phyloP scores from a whole-genome alignment of 2,329 filamentous ascomycete genomes.

The Fragosphaeria purpurea region DNA sequence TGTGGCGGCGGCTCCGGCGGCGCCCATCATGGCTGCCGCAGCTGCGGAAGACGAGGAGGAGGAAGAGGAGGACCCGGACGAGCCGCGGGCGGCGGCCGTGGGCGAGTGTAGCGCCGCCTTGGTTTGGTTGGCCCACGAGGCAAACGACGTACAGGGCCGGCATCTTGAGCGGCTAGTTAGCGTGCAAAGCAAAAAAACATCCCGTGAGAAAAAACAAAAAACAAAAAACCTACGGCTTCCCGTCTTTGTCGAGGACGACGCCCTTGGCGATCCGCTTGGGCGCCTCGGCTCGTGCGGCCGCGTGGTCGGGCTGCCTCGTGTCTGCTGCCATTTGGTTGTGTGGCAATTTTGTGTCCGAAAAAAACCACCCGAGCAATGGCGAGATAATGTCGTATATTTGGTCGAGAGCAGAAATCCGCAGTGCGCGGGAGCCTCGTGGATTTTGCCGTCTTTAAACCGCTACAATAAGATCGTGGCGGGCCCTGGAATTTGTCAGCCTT shows the following conservation, averaged over 20 bases:
- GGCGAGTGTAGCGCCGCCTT: constrained; percentile 31
- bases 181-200: neutral
- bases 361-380: too few species aligned
- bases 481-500: constrained; percentile 3
- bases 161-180: constrained; percentile 38
- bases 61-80: too few species aligned
- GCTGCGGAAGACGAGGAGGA: constrained; percentile 15
- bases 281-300: constrained; percentile 17
- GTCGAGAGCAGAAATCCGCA: too few species aligned
- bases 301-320: constrained; percentile 20
- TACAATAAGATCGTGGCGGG: too few species aligned
- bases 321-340: constrained; percentile 18
- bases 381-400: too few species aligned
- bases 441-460: too few species aligned
- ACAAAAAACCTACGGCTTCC: constrained; percentile 60
- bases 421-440: too few species aligned
- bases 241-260: constrained; percentile 67
- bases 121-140: constrained; percentile 47
- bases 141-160: constrained; percentile 61
- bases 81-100: constrained; percentile 7
- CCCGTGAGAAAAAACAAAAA: too few species aligned
- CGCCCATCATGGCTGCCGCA: constrained; percentile 21
- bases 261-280: constrained; percentile 57
- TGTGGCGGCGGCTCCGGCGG: constrained; percentile 18
- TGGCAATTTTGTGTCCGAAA: neutral